Percentiles rank a stretch among this genome's conserved stretches.
Evolutionary conservation across 495 filamentous ascomycete species (phyloP).

Genomic region (Neurospora sp.): DNA sequence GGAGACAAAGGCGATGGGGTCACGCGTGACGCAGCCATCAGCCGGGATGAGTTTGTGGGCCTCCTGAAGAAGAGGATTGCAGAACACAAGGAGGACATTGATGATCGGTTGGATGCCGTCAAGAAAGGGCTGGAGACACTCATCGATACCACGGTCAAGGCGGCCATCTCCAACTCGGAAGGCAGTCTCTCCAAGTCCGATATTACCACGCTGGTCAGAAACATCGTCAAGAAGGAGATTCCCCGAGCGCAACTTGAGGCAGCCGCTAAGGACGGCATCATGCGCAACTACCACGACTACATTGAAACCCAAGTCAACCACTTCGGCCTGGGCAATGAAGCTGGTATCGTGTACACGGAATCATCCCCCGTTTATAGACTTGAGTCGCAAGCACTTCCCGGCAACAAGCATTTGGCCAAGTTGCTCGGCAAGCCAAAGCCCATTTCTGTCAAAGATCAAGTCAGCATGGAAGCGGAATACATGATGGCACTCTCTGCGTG

Average conservation of each 20-base stretch:
- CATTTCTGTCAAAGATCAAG: background rate
- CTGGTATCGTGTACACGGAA: background rate
- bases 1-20: constrained; percentile 1
- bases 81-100: constrained; percentile 10
- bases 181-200: constrained; percentile 20
- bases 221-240: constrained; percentile 27
- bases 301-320: constrained; percentile 32
- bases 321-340: constrained; percentile 28
- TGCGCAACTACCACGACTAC: constrained; percentile 15
- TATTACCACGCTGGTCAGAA: constrained; percentile 22
- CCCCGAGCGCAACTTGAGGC: constrained; percentile 26
- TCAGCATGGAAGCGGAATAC: background rate
- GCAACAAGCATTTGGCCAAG: background rate
- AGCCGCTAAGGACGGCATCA: constrained; percentile 17
- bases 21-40: constrained; percentile 5
- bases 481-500: constrained; percentile 41
- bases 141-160: constrained; percentile 2
- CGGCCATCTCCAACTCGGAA: background rate
- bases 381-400: background rate
- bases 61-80: constrained; percentile 14
- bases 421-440: background rate
- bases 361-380: background rate
- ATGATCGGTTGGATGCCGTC: constrained; percentile 10
- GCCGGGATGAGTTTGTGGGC: constrained; percentile 16
- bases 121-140: constrained; percentile 8